phyloP scores from a whole-genome alignment of 2,329 filamentous ascomycete species.

The Hortaea sp. region DNA sequence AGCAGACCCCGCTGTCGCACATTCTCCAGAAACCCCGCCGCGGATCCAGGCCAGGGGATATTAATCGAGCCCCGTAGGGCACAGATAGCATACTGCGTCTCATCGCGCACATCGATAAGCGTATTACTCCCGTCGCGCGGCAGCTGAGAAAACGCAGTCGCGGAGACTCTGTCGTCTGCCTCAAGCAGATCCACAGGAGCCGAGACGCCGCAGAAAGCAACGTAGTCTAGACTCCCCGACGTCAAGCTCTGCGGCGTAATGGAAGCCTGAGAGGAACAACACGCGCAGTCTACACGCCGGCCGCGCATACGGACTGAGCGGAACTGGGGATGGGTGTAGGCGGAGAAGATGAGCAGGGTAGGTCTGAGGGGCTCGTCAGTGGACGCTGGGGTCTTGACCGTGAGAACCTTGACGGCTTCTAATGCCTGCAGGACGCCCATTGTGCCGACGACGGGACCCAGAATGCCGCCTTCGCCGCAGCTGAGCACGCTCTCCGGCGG shows the following conservation, averaged over 20 bases:
- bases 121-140: slow-evolving; percentile 36
- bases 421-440: slow-evolving; percentile 92
- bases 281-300: slow-evolving; percentile 60
- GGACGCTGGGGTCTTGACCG: slow-evolving; percentile 34
- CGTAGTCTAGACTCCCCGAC: slow-evolving; percentile 66
- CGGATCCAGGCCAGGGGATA: slow-evolving; percentile 53
- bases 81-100: slow-evolving; percentile 74
- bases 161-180: slow-evolving; percentile 58
- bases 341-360: slow-evolving; percentile 45
- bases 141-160: slow-evolving; percentile 45
- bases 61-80: slow-evolving; percentile 67
- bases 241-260: slow-evolving; percentile 55
- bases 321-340: slow-evolving; percentile 49
- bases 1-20: slow-evolving; percentile 14
- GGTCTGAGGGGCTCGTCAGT: slow-evolving; percentile 20
- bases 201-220: slow-evolving; percentile 68
- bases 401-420: slow-evolving; percentile 72
- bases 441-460: slow-evolving; percentile 82
- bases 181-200: slow-evolving; percentile 46
- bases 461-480: slow-evolving; percentile 85
- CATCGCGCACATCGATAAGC: slow-evolving; percentile 74
- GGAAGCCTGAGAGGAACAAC: slow-evolving; percentile 56
- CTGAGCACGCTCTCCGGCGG: slow-evolving; percentile 72
- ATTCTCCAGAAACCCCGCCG: slow-evolving; percentile 18
- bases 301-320: slow-evolving; percentile 65